Evolutionary conservation across 495 filamentous ascomycete species (phyloP).

Genomic region (Tuber magnatum): DNA sequence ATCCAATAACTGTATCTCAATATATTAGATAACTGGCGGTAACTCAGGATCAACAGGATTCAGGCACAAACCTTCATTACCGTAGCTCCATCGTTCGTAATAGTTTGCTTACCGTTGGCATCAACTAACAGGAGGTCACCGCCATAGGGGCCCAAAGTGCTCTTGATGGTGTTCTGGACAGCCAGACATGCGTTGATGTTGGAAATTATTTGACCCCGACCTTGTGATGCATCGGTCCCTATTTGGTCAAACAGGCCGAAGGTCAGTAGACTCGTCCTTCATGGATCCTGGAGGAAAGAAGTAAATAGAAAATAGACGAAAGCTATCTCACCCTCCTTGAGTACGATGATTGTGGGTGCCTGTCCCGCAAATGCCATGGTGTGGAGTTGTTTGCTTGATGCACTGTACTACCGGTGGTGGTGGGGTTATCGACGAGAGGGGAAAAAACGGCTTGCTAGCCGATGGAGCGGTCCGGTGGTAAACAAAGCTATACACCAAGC

Average conservation of each 20-base stretch:
- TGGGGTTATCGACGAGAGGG: neutral
- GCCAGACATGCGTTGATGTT: slow-evolving; percentile 98
- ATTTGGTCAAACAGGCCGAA: slow-evolving; percentile 21
- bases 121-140: slow-evolving; percentile 94
- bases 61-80: slow-evolving; percentile 79
- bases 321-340: slow-evolving; percentile 75
- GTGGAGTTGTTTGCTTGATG: slow-evolving; percentile 16
- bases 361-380: slow-evolving; percentile 95
- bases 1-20: slow-evolving; percentile 67
- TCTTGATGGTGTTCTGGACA: slow-evolving; percentile 92
- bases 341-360: slow-evolving; percentile 95
- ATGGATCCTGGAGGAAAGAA: slow-evolving; percentile 13
- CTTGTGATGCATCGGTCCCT: slow-evolving; percentile 97
- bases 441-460: neutral
- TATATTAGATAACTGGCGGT: slow-evolving; percentile 22
- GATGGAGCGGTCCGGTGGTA: neutral
- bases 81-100: slow-evolving; percentile 97
- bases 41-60: slow-evolving; percentile 7
- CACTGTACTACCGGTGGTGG: neutral
- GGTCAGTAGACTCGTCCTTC: slow-evolving; percentile 32
- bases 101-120: slow-evolving; percentile 88
- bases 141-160: slow-evolving; percentile 93
- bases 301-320: slow-evolving; percentile 26
- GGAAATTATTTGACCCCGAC: slow-evolving; percentile 91
- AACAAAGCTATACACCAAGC: neutral